These are phyloP conservation scores for Acanthamoeba sp. DNA, from an alignment of 208 protist genomes.

Conservation along the genomic window DNA sequence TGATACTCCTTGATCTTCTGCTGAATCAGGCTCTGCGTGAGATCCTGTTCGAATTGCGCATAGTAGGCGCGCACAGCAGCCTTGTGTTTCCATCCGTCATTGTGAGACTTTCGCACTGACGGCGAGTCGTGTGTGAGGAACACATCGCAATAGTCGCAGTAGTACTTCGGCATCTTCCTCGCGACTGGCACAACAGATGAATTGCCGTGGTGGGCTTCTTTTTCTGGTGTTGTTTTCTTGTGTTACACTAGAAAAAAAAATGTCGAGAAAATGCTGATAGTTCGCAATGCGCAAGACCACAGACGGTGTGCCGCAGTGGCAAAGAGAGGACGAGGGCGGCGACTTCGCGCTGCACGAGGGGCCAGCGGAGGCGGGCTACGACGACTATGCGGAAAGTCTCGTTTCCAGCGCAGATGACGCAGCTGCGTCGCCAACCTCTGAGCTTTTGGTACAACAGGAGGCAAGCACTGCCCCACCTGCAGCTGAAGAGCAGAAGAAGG, in stretches of 20 bases:
- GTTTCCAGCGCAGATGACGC: background rate
- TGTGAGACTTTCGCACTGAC: slow-evolving; percentile 88
- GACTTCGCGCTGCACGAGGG: background rate
- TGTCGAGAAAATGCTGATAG: background rate
- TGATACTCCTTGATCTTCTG: slow-evolving; percentile 66
- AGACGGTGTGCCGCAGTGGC: background rate
- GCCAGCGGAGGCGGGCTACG: background rate
- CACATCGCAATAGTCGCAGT: slow-evolving; percentile 90
- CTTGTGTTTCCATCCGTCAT: slow-evolving; percentile 87
- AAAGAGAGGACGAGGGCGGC: background rate
- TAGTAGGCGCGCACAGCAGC: slow-evolving; percentile 86
- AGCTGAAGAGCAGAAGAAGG: background rate
- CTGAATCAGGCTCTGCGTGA: slow-evolving; percentile 62
- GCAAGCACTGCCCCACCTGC: background rate
- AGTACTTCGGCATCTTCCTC: slow-evolving; percentile 77
- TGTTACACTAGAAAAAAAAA: too few relatives aligned
- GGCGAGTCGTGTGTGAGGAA: slow-evolving; percentile 88
- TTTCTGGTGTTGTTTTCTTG: background rate
- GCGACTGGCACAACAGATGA: too few relatives aligned
- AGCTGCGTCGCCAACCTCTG: background rate
- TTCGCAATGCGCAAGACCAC: background rate
- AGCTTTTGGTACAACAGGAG: too few relatives aligned
- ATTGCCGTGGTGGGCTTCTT: background rate
- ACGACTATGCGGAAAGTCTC: background rate
- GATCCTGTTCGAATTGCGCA: slow-evolving; percentile 82